Evolutionary conservation across 108 stramenopile genomes (phyloP), one percentile per base, ranked within the genome.

Genomic region (Fragilariopsis cylindrus): DNA sequence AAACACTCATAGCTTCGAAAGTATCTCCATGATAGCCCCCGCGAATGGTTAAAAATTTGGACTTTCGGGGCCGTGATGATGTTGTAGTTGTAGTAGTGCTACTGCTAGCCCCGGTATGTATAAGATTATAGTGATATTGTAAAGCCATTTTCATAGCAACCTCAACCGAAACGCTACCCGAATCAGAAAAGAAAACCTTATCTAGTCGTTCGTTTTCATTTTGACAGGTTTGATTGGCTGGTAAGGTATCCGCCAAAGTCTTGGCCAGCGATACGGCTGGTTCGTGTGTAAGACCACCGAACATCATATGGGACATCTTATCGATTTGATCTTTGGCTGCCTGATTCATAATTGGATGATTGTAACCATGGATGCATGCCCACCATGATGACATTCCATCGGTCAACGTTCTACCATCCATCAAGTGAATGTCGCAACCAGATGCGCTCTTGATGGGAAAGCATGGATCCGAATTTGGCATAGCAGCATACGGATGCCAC

Each of bases 121-220:
- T 70, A 15, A 75, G 44, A 30, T 82, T 87, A 60, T 79, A 81
- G 80, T 89, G 83, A 60, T 96, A 96, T 74, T 94, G 93, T 52
- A 94, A 60, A 11, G 96, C 93, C 90, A 96, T 96, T 88, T 96
- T 96, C 90, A 96, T 82, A 0, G 96, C 91, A 5, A 94, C 92
- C 74, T 96, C 96, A 21, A 93, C 82, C 55, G 92, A 60, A 7
- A 93, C 87, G 21, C 82, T 84, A 19, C 96, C 96, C 11, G 88
- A 90, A 75, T 94, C 92, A 65, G 74, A 71, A 30, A 87, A 81
- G 76, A 96, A 96, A 4, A 94, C 85, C 73, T 92, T 89, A 50
- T 85, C 85, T 19, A 90, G 70, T n/a, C 76, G 76, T 47, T 79
- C 47, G 30, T 50, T 39, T 13, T 48, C 16, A 3, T 70, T 64